A percentile compares a stretch with the other conserved stretches of the same genome.
Evolutionary conservation across 2,329 filamentous ascomycete species (phyloP).

Genomic region (Pseudocercospora fijiensis): DNA sequence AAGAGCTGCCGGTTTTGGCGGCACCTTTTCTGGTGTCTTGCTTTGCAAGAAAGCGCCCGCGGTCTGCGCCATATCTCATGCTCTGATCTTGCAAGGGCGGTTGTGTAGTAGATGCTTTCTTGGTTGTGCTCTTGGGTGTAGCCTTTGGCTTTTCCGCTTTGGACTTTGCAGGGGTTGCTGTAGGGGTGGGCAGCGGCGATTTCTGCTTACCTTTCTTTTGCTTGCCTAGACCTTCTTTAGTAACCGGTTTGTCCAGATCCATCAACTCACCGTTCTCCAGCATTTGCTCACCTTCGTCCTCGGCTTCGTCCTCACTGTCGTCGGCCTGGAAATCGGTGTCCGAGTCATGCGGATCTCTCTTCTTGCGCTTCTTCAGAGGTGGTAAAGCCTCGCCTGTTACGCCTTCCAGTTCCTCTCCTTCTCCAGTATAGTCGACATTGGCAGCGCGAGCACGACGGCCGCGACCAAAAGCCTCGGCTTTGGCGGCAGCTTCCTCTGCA

Average conservation of each 20-base stretch:
- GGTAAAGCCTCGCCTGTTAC: conserved; percentile 27
- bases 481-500: conserved; percentile 65
- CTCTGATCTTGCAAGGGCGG: conserved; percentile 8
- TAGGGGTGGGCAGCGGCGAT: not conserved
- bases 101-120: not conserved
- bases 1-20: conserved; percentile 13
- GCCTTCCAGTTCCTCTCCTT: conserved; percentile 29
- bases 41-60: too few relatives aligned
- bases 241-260: conserved; percentile 22
- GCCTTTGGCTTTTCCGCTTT: not conserved
- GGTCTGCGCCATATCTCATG: too few relatives aligned
- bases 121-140: not conserved
- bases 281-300: conserved; percentile 21
- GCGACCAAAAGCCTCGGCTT: conserved; percentile 75
- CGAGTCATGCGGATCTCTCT: conserved; percentile 43
- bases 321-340: conserved; percentile 54
- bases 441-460: conserved; percentile 69
- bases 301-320: conserved; percentile 38
- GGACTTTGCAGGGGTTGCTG: conserved; percentile 4
- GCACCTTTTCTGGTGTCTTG: conserved; percentile 14
- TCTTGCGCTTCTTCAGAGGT: conserved; percentile 40
- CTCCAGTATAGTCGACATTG: conserved; percentile 53
- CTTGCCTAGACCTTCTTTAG: conserved; percentile 34
- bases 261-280: conserved; percentile 26
- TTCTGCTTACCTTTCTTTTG: conserved; percentile 32